phyloP scores from a whole-genome alignment of 75 land plant genomes.

The Isoetes taiwanensis region DNA sequence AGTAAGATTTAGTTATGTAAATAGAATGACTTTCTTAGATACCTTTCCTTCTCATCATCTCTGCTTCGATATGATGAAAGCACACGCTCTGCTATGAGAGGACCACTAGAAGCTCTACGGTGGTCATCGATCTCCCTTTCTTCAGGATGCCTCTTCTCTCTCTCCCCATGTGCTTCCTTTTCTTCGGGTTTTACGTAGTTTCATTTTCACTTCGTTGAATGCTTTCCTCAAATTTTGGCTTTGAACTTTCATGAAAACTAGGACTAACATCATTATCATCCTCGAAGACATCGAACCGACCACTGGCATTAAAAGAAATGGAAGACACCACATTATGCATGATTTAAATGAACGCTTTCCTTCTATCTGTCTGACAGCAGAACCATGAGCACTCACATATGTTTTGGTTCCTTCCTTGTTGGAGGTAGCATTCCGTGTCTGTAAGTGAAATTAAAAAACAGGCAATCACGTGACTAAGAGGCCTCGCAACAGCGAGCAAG shows the following conservation, averaged over 20 bases:
- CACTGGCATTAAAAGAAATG: slow-evolving; percentile 28
- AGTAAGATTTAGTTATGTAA: no score
- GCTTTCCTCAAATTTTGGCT: slow-evolving; percentile 12
- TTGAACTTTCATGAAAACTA: slow-evolving; percentile 15
- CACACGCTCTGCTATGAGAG: slow-evolving; percentile 40
- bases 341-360: neutral
- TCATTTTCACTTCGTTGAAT: slow-evolving; percentile 7
- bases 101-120: slow-evolving; percentile 42
- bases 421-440: neutral
- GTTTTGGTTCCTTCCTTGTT: slow-evolving; percentile 22
- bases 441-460: neutral
- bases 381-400: slow-evolving; percentile 11
- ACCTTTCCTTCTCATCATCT: slow-evolving; percentile 15
- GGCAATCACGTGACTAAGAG: no score
- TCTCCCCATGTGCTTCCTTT: slow-evolving; percentile 1
- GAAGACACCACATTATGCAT: neutral
- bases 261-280: slow-evolving; percentile 46
- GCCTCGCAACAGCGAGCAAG: no score
- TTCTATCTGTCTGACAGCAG: neutral
- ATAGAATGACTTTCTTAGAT: no score
- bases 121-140: slow-evolving; percentile 18
- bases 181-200: neutral
- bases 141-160: neutral
- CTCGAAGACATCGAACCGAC: slow-evolving; percentile 68
- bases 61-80: slow-evolving; percentile 16